These are phyloP conservation scores for Chaetomium globosum DNA, from an alignment of 2,329 filamentous ascomycete species.

Conservation along the genomic window DNA sequence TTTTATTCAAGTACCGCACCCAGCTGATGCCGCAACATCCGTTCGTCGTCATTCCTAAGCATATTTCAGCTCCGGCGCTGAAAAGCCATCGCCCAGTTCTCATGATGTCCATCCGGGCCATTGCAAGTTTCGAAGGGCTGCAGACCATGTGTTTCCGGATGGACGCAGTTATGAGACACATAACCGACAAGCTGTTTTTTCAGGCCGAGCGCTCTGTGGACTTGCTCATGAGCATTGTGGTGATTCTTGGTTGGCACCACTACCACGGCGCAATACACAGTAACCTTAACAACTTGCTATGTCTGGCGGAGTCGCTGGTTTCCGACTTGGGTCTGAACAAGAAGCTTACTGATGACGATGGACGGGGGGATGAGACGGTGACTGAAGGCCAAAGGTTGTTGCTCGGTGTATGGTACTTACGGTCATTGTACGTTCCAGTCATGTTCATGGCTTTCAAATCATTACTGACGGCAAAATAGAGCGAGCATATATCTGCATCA, in stretches of 20 bases:
- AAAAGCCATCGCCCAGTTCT: slow-evolving; percentile 50
- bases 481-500: slow-evolving; percentile 41
- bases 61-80: slow-evolving; percentile 44
- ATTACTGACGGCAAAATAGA: slow-evolving; percentile 6
- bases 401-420: slow-evolving; percentile 58
- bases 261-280: slow-evolving; percentile 58
- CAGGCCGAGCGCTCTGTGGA: slow-evolving; percentile 55
- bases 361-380: slow-evolving; percentile 40
- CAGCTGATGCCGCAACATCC: slow-evolving; percentile 50
- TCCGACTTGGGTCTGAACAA: slow-evolving; percentile 39
- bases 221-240: slow-evolving; percentile 52
- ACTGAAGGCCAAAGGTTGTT: slow-evolving; percentile 57
- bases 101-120: slow-evolving; percentile 54
- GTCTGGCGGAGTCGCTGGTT: slow-evolving; percentile 52
- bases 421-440: slow-evolving; percentile 50
- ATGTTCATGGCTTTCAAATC: too few species aligned
- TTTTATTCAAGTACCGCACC: slow-evolving; percentile 50
- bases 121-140: slow-evolving; percentile 52
- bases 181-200: slow-evolving; percentile 54
- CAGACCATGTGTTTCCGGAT: slow-evolving; percentile 55
- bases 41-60: slow-evolving; percentile 50
- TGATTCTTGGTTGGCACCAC: slow-evolving; percentile 56
- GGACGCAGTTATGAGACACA: slow-evolving; percentile 50
- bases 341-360: slow-evolving; percentile 41
- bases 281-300: slow-evolving; percentile 55